Evolutionary conservation across 345 rosid species (phyloP).

Genomic region (Syzygium aromaticum): DNA sequence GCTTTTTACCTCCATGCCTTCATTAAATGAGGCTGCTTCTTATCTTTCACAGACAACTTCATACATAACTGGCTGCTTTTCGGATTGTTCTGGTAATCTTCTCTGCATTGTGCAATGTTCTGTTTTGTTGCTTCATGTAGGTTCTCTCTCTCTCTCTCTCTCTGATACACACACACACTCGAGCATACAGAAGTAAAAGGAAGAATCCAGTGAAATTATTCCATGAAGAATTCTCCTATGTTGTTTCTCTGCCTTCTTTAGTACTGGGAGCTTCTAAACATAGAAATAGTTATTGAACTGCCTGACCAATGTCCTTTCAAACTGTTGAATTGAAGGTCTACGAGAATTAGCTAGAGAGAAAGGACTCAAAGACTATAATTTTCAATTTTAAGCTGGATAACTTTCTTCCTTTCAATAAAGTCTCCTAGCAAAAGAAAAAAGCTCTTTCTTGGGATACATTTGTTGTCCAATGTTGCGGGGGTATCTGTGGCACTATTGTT

Average conservation of each 20-base stretch:
- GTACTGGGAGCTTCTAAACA: background rate
- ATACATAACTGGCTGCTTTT: conserved; percentile 40
- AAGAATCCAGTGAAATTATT: background rate
- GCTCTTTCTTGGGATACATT: background rate
- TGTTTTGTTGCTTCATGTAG: background rate
- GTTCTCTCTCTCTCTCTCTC: background rate
- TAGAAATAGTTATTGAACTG: background rate
- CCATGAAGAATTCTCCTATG: background rate
- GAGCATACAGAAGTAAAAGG: background rate
- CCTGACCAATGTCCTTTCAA: background rate
- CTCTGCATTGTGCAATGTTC: background rate
- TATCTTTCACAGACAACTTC: conserved; percentile 46
- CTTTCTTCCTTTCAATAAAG: background rate
- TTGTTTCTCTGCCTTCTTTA: background rate
- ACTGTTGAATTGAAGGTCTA: background rate
- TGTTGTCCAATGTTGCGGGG: background rate
- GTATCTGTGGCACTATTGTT: background rate
- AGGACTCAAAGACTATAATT: background rate
- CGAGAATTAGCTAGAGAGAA: background rate
- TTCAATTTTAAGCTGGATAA: background rate
- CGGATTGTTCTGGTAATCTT: conserved; percentile 38
- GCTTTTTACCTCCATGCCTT: conserved; percentile 35
- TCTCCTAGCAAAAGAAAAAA: background rate
- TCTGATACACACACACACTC: background rate
- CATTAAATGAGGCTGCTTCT: conserved; percentile 41